Conservation (phyloP, 1,139 yeast genomes). For the Zhuliangozyma blackwelliae region DNA sequence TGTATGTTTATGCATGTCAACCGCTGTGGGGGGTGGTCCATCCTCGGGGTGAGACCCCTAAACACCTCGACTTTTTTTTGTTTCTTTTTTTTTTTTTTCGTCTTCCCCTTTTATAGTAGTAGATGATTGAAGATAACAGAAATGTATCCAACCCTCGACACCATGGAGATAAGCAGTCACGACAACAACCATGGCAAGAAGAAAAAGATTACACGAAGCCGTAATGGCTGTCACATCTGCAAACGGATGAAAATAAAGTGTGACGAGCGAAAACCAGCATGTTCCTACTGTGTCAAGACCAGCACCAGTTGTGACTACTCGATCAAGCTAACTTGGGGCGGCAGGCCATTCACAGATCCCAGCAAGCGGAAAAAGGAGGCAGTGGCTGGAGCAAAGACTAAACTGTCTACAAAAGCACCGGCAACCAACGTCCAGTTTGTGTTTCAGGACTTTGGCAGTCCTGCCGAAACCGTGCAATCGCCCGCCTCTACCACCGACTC, state of each 20-base stretch:
- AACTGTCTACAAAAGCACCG: background rate
- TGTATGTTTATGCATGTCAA: too few relatives aligned
- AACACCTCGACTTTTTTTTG: too few relatives aligned
- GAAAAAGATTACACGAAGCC: slow-evolving; percentile 16
- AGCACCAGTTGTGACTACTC: slow-evolving; percentile 58
- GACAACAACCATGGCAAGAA: background rate
- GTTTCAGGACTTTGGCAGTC: background rate
- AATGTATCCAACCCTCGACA: too few relatives aligned
- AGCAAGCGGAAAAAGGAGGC: slow-evolving; percentile 27
- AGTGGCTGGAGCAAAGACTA: background rate
- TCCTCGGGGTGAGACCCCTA: too few relatives aligned
- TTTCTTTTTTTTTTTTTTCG: too few relatives aligned
- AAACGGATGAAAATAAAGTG: slow-evolving; percentile 69
- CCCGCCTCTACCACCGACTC: too few relatives aligned
- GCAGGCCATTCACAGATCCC: slow-evolving; percentile 51
- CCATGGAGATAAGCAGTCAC: too few relatives aligned
- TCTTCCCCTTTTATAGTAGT: too few relatives aligned
- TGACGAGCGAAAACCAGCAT: slow-evolving; percentile 63
- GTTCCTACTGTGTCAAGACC: slow-evolving; percentile 54
- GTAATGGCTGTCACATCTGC: slow-evolving; percentile 66
- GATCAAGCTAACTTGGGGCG: slow-evolving; percentile 71
- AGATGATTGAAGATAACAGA: too few relatives aligned
- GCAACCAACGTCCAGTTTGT: background rate
- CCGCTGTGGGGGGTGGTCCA: too few relatives aligned
- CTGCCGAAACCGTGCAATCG: background rate